These are phyloP conservation scores for Alternaria triticina DNA, from an alignment of 2,329 filamentous ascomycete species.

Conservation along the genomic window DNA sequence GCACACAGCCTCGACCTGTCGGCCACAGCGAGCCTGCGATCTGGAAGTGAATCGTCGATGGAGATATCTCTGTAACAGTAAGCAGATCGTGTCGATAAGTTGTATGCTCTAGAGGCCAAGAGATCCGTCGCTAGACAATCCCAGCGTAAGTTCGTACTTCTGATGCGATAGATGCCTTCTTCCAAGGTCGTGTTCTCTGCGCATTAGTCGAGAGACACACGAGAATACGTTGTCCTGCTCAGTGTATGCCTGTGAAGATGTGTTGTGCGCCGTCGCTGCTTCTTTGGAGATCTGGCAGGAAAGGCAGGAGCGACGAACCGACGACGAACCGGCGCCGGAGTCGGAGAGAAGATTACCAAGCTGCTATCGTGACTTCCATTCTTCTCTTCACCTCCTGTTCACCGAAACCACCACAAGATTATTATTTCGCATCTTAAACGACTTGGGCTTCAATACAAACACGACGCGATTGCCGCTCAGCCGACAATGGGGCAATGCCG, in stretches of 20 bases:
- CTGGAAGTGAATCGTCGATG: background rate
- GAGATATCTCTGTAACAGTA: background rate
- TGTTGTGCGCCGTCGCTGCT: background rate
- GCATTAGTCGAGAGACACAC: background rate
- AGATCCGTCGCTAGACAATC: background rate
- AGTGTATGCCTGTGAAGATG: background rate
- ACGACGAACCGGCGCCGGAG: background rate
- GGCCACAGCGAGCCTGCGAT: background rate
- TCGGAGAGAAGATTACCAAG: background rate
- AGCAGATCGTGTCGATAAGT: background rate
- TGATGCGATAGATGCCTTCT: background rate
- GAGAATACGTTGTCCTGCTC: background rate
- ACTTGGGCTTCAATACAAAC: background rate
- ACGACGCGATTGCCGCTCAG: constrained; percentile 1
- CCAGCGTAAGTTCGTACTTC: background rate
- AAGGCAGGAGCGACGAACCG: background rate
- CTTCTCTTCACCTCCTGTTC: background rate
- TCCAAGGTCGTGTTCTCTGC: background rate
- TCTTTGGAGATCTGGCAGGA: background rate
- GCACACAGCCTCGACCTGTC: background rate
- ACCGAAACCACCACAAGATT: background rate
- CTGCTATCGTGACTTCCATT: background rate
- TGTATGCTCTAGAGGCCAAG: background rate
- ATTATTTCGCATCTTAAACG: background rate
- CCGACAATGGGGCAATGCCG: background rate